phyloP scores from a whole-genome alignment of 495 filamentous ascomycete species.

The Glarea lozoyensis region DNA sequence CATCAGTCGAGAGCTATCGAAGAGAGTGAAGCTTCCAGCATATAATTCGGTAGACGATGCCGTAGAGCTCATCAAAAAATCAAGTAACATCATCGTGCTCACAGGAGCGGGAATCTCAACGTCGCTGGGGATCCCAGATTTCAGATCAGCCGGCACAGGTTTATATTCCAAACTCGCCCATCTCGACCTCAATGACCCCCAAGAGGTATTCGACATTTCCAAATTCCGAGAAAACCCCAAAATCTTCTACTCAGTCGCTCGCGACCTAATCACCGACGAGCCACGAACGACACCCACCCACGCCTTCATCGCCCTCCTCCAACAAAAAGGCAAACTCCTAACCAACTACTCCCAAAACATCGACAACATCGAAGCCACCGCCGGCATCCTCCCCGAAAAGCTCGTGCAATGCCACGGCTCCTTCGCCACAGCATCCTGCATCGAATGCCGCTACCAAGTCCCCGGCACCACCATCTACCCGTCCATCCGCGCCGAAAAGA shows the following conservation, averaged over 20 bases:
- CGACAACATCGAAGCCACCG: conserved; percentile 87
- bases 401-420: conserved; percentile 95
- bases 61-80: conserved; percentile 60
- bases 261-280: conserved; percentile 75
- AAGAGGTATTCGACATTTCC: conserved; percentile 89
- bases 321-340: conserved; percentile 80
- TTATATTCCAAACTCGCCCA: conserved; percentile 80
- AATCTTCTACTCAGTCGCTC: conserved; percentile 88
- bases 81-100: conserved; percentile 81
- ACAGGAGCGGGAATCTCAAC: conserved; percentile 93
- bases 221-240: conserved; percentile 78
- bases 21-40: conserved; percentile 67
- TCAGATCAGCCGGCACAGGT: conserved; percentile 74
- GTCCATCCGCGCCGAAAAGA: conserved; percentile 65
- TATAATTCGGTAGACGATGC: conserved; percentile 89
- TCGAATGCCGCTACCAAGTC: conserved; percentile 73
- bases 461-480: conserved; percentile 66
- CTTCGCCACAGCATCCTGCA: conserved; percentile 85
- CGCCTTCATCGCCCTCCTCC: conserved; percentile 89
- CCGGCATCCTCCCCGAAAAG: conserved; percentile 74
- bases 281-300: conserved; percentile 81
- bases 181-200: conserved; percentile 65
- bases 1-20: conserved; percentile 73
- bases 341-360: conserved; percentile 99
- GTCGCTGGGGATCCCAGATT: conserved; percentile 83